Evolutionary conservation across 2,329 filamentous ascomycete species (phyloP).

Genomic region (Exserohilum rostratum): DNA sequence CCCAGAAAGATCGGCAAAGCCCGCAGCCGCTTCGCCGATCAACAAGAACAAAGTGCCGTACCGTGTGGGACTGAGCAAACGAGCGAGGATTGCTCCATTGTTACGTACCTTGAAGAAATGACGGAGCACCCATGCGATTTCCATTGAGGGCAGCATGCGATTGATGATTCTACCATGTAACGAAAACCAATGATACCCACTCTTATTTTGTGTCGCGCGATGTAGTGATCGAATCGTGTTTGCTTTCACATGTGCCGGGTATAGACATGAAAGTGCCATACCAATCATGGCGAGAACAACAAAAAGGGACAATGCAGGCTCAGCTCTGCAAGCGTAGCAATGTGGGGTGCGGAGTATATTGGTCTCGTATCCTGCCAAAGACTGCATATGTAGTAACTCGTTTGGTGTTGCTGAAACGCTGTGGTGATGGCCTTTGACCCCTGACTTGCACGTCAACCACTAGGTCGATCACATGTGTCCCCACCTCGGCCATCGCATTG

Average conservation of each 20-base stretch:
- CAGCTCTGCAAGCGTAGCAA: too few species aligned
- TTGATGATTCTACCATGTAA: neutral
- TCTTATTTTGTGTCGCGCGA: constrained; percentile 3
- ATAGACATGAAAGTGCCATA: neutral
- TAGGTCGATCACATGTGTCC: too few species aligned
- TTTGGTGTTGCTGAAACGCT: too few species aligned
- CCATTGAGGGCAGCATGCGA: neutral
- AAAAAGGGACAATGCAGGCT: too few species aligned
- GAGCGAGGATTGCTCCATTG: constrained; percentile 55
- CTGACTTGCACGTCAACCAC: too few species aligned
- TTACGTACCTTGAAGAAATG: constrained; percentile 56
- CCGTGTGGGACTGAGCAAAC: constrained; percentile 57
- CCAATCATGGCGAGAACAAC: neutral
- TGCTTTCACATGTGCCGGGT: neutral
- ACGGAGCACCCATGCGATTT: neutral
- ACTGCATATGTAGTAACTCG: neutral
- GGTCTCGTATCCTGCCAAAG: too few species aligned
- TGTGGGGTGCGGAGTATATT: too few species aligned
- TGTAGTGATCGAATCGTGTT: constrained; percentile 1
- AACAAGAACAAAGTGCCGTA: constrained; percentile 51
- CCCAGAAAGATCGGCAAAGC: constrained; percentile 25
- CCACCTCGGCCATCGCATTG: neutral
- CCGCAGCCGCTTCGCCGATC: constrained; percentile 29
- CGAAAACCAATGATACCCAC: constrained; percentile 19
- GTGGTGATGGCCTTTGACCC: too few species aligned